Evolutionary conservation across 2,329 filamentous ascomycete species (phyloP), one percentile per base, ranked within the genome.

Genomic region (Pseudogymnoascus sp.): DNA sequence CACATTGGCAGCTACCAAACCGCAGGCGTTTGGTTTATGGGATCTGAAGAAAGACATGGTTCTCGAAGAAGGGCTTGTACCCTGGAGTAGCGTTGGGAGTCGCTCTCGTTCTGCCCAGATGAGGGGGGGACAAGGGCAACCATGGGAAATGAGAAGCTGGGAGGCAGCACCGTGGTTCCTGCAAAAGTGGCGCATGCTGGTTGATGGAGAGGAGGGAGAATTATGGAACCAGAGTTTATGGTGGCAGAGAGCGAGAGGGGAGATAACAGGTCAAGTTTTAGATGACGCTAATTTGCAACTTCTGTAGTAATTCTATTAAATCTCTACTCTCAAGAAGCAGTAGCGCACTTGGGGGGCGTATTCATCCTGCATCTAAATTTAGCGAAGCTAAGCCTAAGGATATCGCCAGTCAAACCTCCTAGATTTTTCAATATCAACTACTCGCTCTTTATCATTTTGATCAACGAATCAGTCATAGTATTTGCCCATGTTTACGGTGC

Each of bases 21-120:
- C 75, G 1, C 66, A 71, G 35, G 15, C 69, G 0, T 74, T 76
- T 60, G 68, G 74, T 62, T 65, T 72, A 1, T 67, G 70, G 66
- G 76, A 77, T 5, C 62, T 77, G 42, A 77, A 77, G 63, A 66
- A 67, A 46, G 76, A 77, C 67, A 71, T 77, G 42, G 67, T 44
- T 44, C 17, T 69, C 13, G 67, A 67, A 6, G 69, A 70, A 60
- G 75, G 72, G 2, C 42, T 75, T 62, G 60, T 70, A 7, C 73
- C 67, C 56, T 69, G 64, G 15, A 35, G 62, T 10, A 35, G 59
- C 33, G 9, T 38, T 59, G 40, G 38, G n/a, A 2, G 19, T 33
- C 33, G 9, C 40, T 13, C 17, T 21, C 40, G 19, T 11, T 44
- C 40, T 44, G 10, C 38, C 38, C 50, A 23, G 5, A 50, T 35